Evolutionary conservation across 2,329 filamentous ascomycete genomes (phyloP), one percentile per base, ranked within the genome.

Genomic region (Colletotrichum spaethianum): DNA sequence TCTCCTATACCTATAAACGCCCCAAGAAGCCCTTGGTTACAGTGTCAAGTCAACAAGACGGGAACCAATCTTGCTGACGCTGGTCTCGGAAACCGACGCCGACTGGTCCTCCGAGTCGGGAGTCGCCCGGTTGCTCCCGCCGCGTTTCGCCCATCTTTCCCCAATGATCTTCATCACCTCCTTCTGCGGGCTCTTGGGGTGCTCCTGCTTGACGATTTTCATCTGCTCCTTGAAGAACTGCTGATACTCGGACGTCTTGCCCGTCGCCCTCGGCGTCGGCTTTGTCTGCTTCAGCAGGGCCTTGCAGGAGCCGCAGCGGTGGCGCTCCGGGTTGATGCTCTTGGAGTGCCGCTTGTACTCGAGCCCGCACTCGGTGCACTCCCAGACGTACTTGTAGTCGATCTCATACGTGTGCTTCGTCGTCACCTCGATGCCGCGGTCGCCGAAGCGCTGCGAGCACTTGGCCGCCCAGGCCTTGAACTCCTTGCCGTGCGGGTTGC

Each of bases 321-420:
- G 92, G 59, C 90, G 88, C 38, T 79, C 79, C 0, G 92, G 87
- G 80, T 98, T 91, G 75, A 98, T 93, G 79, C 93, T 96, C 82
- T 93, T 94, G 20, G 92, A 95, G 81, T 98, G 96, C 5, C 96
- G 87, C 78, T 95, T 93, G 80, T 93, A 97, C 79, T 93, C 92
- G 40, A 88, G 83, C 0, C 85, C 88, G 79, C 96, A 98, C 3
- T 78, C 83, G 23, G 76, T 83, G 79, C 96, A 98, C 52, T 88
- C 85, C 96, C 96, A 98, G 26, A 95, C 83, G 79, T 96, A 99
- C 83, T 96, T 97, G 84, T 94, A 98, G 76, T 95, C 93, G 77
- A 98, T 98, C 61, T 92, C 89, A 80, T 98, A 99, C 40, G 86
- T 89, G 82, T 99, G 96, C 79, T 94, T 97, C 0, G 95, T 98